Conservation (phyloP, 306 rosid species). For the Psophocarpus tetragonolobus region DNA sequence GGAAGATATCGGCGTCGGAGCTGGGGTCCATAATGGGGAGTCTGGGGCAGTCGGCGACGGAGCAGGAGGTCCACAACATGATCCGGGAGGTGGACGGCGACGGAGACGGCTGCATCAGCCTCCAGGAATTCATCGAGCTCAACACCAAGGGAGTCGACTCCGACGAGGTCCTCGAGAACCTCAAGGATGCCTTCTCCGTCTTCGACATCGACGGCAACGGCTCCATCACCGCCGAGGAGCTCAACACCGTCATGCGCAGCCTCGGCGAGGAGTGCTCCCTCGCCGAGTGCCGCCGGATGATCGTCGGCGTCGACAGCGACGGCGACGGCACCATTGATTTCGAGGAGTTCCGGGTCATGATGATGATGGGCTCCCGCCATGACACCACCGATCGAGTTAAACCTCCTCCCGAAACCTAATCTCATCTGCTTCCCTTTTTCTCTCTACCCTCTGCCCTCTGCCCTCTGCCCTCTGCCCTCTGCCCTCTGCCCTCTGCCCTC, state of each 20-base stretch:
- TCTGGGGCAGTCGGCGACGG: slow-evolving; percentile 58
- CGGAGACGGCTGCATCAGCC: slow-evolving; percentile 83
- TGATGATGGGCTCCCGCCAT: slow-evolving; percentile 78
- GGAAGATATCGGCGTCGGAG: slow-evolving; percentile 83
- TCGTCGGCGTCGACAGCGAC: slow-evolving; percentile 73
- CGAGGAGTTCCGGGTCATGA: slow-evolving; percentile 87
- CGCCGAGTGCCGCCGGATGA: slow-evolving; percentile 84
- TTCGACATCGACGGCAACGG: slow-evolving; percentile 90
- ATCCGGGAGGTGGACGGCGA: slow-evolving; percentile 79
- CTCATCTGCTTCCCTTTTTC: no score
- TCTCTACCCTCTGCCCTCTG: no score
- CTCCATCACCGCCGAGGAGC: slow-evolving; percentile 83
- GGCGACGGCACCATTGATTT: slow-evolving; percentile 88
- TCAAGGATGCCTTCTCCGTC: slow-evolving; percentile 81
- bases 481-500: no score
- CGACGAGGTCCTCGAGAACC: slow-evolving; percentile 66
- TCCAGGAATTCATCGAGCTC: slow-evolving; percentile 73
- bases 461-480: no score
- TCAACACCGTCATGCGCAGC: slow-evolving; percentile 66
- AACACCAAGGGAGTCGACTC: slow-evolving; percentile 85
- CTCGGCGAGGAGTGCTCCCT: slow-evolving; percentile 82
- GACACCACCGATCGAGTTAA: slow-evolving; percentile 45
- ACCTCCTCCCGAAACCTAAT: not conserved
- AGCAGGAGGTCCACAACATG: slow-evolving; percentile 66
- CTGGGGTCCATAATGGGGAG: slow-evolving; percentile 74